Evolutionary conservation across 2,329 filamentous ascomycete species (phyloP).

Genomic region (Fusarium odoratissimum): DNA sequence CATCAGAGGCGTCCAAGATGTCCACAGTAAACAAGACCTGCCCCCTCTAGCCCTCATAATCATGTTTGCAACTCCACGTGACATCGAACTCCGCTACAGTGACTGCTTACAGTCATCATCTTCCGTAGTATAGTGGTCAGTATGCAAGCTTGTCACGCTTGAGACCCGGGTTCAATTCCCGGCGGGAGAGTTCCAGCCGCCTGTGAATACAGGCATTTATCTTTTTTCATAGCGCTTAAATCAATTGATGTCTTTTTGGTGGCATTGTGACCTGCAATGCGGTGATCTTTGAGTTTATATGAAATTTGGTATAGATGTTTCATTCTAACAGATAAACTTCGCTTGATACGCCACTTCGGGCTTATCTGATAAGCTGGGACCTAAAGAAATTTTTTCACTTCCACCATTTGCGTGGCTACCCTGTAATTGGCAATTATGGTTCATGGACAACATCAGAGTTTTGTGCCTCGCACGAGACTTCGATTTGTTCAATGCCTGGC

Average conservation of each 20-base stretch:
- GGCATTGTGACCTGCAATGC: rapidly evolving
- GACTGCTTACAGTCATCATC: conserved; percentile 22
- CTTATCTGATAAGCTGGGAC: not conserved
- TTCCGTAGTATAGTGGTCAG: conserved; percentile 35
- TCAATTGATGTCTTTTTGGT: rapidly evolving
- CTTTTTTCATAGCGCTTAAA: not conserved
- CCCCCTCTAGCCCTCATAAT: rapidly evolving
- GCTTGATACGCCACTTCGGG: rapidly evolving
- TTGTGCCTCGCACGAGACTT: not conserved
- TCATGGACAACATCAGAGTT: not conserved
- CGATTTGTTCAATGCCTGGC: rapidly evolving
- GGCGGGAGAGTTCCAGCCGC: conserved; percentile 29
- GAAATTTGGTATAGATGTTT: not conserved
- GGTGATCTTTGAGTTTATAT: rapidly evolving
- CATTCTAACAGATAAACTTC: not conserved
- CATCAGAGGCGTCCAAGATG: not conserved
- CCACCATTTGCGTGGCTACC: not conserved
- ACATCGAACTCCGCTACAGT: conserved; percentile 28
- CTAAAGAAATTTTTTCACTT: not conserved
- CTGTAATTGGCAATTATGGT: not conserved
- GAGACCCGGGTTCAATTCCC: conserved; percentile 32
- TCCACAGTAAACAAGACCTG: not conserved
- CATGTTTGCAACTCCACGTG: not conserved
- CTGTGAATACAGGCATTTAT: not conserved
- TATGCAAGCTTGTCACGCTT: conserved; percentile 32